Conservation (phyloP, 192 early-diverging fungal genomes). For the Podila verticillata region DNA sequence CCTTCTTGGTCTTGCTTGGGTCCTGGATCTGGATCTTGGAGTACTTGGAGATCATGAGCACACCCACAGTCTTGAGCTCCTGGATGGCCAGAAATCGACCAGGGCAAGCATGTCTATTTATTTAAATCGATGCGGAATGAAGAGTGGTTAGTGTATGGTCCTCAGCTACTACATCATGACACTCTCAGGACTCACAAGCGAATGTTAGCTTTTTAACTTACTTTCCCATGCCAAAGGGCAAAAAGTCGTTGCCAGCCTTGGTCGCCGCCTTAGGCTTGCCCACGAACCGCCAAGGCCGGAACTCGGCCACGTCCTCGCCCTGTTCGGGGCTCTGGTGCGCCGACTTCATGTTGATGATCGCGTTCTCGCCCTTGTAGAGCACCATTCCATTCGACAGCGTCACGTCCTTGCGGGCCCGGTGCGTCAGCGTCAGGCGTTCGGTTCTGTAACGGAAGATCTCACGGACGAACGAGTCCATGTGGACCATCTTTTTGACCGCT, state of each 20-base stretch:
- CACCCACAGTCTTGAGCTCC: slow-evolving; percentile 47
- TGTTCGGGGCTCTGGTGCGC: slow-evolving; percentile 16
- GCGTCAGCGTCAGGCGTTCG: slow-evolving; percentile 15
- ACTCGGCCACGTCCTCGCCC: slow-evolving; percentile 30
- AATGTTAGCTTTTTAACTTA: slow-evolving; percentile 11
- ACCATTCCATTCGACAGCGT: slow-evolving; percentile 46
- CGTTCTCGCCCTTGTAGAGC: slow-evolving; percentile 33
- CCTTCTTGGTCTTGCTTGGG: background rate
- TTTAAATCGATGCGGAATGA: no score
- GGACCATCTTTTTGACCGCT: slow-evolving; percentile 47
- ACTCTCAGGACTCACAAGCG: no score
- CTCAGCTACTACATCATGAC: no score
- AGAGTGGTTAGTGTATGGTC: no score
- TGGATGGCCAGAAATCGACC: slow-evolving; percentile 61
- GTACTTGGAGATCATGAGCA: slow-evolving; percentile 48
- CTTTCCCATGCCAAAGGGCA: slow-evolving; percentile 55
- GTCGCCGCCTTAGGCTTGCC: slow-evolving; percentile 31
- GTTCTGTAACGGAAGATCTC: slow-evolving; percentile 48
- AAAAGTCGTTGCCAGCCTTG: slow-evolving; percentile 41
- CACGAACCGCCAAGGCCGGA: slow-evolving; percentile 51
- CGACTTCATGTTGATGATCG: slow-evolving; percentile 38
- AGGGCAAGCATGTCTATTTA: slow-evolving; percentile 54
- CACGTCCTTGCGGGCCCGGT: slow-evolving; percentile 24
- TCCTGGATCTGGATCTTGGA: slow-evolving; percentile 27
- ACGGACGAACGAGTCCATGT: slow-evolving; percentile 54